A percentile compares a stretch with the other conserved stretches of the same genome.
phyloP scores from a whole-genome alignment of 73 alveolate species.

The Stentor coeruleus region DNA sequence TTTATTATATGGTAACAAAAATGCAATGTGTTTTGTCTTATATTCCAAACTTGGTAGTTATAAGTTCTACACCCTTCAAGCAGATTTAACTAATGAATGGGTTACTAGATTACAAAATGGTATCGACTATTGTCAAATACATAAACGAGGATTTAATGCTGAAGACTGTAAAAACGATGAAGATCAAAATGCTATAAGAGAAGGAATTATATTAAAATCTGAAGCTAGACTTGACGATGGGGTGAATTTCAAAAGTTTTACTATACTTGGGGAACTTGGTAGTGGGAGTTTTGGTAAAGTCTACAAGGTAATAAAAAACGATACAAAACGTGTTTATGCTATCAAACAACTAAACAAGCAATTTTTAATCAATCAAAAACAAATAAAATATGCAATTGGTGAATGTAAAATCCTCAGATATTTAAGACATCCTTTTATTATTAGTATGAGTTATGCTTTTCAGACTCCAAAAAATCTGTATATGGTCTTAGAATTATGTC shows the following conservation, averaged over 20 bases:
- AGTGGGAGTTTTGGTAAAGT: constrained; percentile 92
- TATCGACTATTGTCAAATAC: background rate
- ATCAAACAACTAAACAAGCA: constrained; percentile 82
- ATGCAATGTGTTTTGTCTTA: background rate
- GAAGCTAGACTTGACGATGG: background rate
- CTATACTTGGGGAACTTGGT: constrained; percentile 61
- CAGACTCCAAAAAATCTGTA: constrained; percentile 79
- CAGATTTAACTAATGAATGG: background rate
- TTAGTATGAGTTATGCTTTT: constrained; percentile 80
- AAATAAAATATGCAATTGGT: constrained; percentile 58
- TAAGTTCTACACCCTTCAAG: background rate
- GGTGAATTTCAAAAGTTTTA: background rate
- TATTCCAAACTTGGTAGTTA: background rate
- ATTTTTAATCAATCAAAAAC: constrained; percentile 59
- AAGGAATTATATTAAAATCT: background rate
- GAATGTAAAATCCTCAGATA: constrained; percentile 76
- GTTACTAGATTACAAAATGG: background rate
- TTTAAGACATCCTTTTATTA: constrained; percentile 71
- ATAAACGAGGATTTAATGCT: background rate
- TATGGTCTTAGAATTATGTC: constrained; percentile 92
- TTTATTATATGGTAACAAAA: background rate
- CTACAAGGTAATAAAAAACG: constrained; percentile 79
- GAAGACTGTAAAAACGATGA: background rate
- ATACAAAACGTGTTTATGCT: constrained; percentile 65
- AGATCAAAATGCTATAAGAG: no score